Evolutionary conservation across 805 yeast genomes (phyloP), one percentile per base, ranked within the genome.

Genomic region (Candida hungchunana): DNA sequence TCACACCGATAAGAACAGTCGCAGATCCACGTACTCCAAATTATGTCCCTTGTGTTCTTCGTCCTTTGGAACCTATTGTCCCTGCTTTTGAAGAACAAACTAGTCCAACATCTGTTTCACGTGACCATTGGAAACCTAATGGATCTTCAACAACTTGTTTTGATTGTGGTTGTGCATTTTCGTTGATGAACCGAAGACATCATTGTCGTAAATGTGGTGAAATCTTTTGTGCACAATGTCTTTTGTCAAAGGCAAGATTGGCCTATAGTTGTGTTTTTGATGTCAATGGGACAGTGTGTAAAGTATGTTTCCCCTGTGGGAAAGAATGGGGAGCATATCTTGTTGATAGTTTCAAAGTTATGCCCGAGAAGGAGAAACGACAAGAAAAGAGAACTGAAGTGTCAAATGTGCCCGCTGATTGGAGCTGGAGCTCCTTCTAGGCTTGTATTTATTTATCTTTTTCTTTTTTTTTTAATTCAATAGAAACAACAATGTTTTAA

Each of bases 121-220:
- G 74, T 31, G 59, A 54, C 14, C 84, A 78, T 49, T 79, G 85
- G 85, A 67, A 73, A 39, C 76, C 82, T 23, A 87, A 85, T 58
- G 72, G 67, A 38, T 51, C 71, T 6, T 71, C 74, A 8, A 53
- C 66, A 32, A 62, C 61, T 37, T 86, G 95, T 53, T 60, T 67
- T n/a, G 69, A 71, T 14, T 85, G 95, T 57, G 53, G 63, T 26
- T 67, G 64, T 47, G 50, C 64, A 15, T 85, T 85, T 61, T 74
- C 82, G 36, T 72, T 75, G 44, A 79, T 74, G 61, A 88, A 66
- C 54, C 71, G 82, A 51, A 64, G 77, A 34, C 88, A 80, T 53
- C 88, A 80, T 59, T 80, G 88, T 55, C 67, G 88, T 24, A 75
- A 77, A 51, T 80, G 88, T 54, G 88, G 88, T 12, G 79, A 77